Percentiles rank a stretch among this genome's conserved stretches.
phyloP scores from a whole-genome alignment of 176 grass and related monocot species.

The Musa acuminata region DNA sequence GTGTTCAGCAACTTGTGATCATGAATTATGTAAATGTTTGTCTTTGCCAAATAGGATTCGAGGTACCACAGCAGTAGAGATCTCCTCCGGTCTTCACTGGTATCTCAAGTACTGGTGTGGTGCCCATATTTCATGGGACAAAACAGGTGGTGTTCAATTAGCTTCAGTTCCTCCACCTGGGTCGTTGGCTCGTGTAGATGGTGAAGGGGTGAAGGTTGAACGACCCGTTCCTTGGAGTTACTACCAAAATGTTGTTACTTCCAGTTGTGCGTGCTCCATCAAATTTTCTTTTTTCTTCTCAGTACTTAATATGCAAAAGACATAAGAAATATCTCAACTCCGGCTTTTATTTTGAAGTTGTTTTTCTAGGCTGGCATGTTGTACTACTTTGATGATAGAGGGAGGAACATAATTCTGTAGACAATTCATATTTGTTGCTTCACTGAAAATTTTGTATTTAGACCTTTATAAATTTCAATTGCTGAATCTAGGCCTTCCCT shows the following conservation, averaged over 20 bases:
- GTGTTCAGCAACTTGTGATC: not conserved
- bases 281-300: not conserved
- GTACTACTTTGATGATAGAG: not conserved
- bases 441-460: not conserved
- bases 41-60: conserved; percentile 48
- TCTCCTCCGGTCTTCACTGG: conserved; percentile 87
- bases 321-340: not conserved
- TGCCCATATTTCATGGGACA: conserved; percentile 91
- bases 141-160: conserved; percentile 77
- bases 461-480: not conserved
- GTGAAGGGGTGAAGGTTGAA: conserved; percentile 56
- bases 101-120: conserved; percentile 89
- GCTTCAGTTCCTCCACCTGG: conserved; percentile 48
- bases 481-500: not conserved
- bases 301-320: not conserved
- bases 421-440: not conserved
- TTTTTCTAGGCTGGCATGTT: not conserved
- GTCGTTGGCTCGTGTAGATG: conserved; percentile 53
- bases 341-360: not conserved
- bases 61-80: conserved; percentile 69
- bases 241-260: conserved; percentile 98
- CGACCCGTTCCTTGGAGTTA: conserved; percentile 89
- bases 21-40: not conserved
- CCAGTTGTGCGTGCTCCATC: conserved; percentile 60
- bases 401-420: not conserved